Conservation (phyloP, 1,284 basidiomycete genomes). For the Polyporus tsugae region DNA sequence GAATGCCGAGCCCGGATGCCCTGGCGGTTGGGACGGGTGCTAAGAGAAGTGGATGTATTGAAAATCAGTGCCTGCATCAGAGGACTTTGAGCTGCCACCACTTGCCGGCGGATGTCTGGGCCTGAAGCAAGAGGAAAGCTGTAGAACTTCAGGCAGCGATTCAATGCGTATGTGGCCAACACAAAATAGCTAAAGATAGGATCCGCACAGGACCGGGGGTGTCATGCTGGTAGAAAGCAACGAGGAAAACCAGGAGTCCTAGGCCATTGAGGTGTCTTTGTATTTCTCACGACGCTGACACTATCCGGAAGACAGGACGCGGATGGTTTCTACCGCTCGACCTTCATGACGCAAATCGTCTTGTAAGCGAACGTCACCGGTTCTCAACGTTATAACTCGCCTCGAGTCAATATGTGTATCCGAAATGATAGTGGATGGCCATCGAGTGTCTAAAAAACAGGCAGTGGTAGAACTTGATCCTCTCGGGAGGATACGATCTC, state of each 20-base stretch:
- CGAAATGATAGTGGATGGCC: no score
- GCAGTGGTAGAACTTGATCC: neutral
- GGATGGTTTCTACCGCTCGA: neutral
- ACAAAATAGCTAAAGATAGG: neutral
- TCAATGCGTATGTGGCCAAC: neutral
- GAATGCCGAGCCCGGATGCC: conserved; percentile 23
- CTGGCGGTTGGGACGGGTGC: conserved; percentile 20
- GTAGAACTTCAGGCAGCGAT: neutral
- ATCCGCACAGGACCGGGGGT: neutral
- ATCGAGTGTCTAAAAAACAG: neutral
- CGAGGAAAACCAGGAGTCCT: neutral
- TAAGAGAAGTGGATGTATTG: conserved; percentile 17
- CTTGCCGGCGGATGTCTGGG: neutral
- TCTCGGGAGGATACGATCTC: neutral
- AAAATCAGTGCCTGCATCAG: conserved; percentile 25
- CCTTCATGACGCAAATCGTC: neutral
- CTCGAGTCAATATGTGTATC: neutral
- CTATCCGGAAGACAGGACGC: neutral
- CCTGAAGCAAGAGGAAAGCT: neutral
- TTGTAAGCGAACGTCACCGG: neutral
- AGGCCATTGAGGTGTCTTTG: neutral
- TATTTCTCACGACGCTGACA: neutral
- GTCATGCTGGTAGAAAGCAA: neutral
- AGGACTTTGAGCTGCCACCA: conserved; percentile 23
- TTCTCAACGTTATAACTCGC: neutral